A percentile compares a stretch with the other conserved stretches of the same genome.
These are phyloP conservation scores for Globisporangium splendens DNA, from an alignment of 352 stramenopile species.

Conservation along the genomic window DNA sequence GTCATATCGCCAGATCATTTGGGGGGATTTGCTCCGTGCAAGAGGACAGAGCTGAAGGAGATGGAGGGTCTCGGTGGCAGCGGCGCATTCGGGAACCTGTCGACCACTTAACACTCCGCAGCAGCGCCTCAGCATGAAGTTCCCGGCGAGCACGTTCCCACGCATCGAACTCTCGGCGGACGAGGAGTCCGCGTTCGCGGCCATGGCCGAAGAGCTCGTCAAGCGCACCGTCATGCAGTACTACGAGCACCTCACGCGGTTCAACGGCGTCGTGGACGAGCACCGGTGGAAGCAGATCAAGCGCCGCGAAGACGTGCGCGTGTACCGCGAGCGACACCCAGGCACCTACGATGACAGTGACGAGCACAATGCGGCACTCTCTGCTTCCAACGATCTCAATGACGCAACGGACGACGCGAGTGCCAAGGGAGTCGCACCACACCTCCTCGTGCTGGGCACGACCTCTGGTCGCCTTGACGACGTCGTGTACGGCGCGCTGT, in stretches of 20 bases:
- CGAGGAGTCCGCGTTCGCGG: background rate
- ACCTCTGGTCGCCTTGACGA: constrained; percentile 36
- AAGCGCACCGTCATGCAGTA: background rate
- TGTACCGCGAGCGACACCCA: constrained; percentile 3
- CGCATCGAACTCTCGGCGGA: background rate
- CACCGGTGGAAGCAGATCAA: background rate
- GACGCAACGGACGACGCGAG: too few relatives aligned
- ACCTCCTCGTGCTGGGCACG: constrained; percentile 16
- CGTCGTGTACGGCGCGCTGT: constrained; percentile 49
- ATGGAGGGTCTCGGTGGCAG: too few relatives aligned
- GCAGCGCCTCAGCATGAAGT: background rate
- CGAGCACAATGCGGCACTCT: too few relatives aligned
- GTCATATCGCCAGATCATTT: too few relatives aligned
- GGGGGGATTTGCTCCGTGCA: too few relatives aligned
- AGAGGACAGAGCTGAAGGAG: too few relatives aligned
- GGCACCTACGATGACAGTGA: background rate
- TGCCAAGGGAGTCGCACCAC: too few relatives aligned
- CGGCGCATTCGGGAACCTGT: too few relatives aligned
- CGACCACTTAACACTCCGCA: too few relatives aligned
- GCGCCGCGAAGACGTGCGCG: constrained; percentile 3
- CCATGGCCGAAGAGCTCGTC: background rate
- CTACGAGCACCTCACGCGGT: background rate
- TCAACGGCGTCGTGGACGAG: constrained; percentile 4
- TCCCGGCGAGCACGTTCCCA: constrained; percentile 1
- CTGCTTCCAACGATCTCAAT: too few relatives aligned